These are phyloP conservation scores for Pilatotrama ljubarskyi DNA, from an alignment of 768 basidiomycete species.

Conservation along the genomic window DNA sequence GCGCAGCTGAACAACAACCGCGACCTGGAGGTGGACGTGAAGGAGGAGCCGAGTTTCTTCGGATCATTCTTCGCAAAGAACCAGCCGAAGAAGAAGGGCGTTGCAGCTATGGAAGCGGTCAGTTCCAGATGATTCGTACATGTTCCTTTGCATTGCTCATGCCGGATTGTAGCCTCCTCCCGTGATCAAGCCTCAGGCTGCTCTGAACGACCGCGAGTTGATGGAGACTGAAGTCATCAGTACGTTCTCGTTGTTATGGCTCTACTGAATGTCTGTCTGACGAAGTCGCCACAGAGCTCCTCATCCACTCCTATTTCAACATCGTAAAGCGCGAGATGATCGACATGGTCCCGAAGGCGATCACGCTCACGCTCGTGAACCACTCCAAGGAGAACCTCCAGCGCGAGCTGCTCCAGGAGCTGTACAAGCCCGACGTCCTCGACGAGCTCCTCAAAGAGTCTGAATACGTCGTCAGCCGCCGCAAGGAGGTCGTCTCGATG, in stretches of 20 bases:
- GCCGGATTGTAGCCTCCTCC: slow-evolving; percentile 64
- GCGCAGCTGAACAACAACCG: slow-evolving; percentile 86
- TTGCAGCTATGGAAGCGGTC: slow-evolving; percentile 59
- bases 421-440: slow-evolving; percentile 96
- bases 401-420: slow-evolving; percentile 88
- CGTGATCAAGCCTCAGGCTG: slow-evolving; percentile 86
- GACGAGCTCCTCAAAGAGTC: slow-evolving; percentile 95
- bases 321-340: slow-evolving; percentile 99
- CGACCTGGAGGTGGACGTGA: slow-evolving; percentile 54
- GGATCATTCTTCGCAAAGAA: slow-evolving; percentile 90
- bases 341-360: slow-evolving; percentile 98
- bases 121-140: not conserved
- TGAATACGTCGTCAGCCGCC: slow-evolving; percentile 82
- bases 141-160: not conserved
- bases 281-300: slow-evolving; percentile 63
- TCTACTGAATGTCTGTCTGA: not conserved
- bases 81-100: slow-evolving; percentile 60
- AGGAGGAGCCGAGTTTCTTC: slow-evolving; percentile 59
- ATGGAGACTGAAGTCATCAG: slow-evolving; percentile 99
- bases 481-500: slow-evolving; percentile 95
- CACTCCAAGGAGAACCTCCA: slow-evolving; percentile 95
- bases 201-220: slow-evolving; percentile 90
- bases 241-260: slow-evolving; percentile 44
- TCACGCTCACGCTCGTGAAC: slow-evolving; percentile 87
- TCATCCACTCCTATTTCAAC: slow-evolving; percentile 97